A percentile compares a stretch with the other conserved stretches of the same genome.
These are phyloP conservation scores for Celoporthe dispersa DNA, from an alignment of 2,329 filamentous ascomycete genomes.

Conservation along the genomic window DNA sequence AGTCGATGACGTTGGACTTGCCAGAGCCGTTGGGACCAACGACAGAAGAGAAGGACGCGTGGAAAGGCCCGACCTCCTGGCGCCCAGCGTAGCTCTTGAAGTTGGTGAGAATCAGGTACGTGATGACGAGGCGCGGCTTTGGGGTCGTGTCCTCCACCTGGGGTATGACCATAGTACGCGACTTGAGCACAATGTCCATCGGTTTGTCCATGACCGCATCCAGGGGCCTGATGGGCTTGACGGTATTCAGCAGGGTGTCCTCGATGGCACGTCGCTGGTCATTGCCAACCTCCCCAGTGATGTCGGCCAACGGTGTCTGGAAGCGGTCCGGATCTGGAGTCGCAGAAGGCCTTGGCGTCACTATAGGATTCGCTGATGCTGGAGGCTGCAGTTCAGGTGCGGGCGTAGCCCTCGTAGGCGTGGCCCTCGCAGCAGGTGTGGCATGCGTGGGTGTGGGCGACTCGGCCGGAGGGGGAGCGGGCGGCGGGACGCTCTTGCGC, in stretches of 20 bases:
- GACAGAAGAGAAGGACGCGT: conserved; percentile 95
- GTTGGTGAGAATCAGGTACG: conserved; percentile 88
- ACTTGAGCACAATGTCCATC: conserved; percentile 92
- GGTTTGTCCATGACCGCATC: conserved; percentile 82
- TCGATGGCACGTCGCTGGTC: conserved; percentile 55
- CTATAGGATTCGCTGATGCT: conserved; percentile 29
- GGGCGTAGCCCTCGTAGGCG: conserved; percentile 30
- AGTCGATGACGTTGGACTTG: conserved; percentile 99
- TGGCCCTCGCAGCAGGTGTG: background rate
- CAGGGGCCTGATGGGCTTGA: conserved; percentile 76
- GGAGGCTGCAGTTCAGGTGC: conserved; percentile 46
- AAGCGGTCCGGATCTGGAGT: conserved; percentile 60
- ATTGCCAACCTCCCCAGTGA: conserved; percentile 71
- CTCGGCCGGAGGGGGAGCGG: conserved; percentile 40
- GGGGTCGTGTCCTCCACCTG: conserved; percentile 76
- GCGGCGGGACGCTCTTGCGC: conserved; percentile 63
- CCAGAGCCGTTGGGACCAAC: conserved; percentile 97
- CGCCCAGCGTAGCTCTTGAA: conserved; percentile 98
- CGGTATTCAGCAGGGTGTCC: conserved; percentile 51
- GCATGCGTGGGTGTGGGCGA: conserved; percentile 30
- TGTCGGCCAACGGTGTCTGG: conserved; percentile 71
- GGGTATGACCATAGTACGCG: conserved; percentile 70
- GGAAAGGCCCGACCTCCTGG: conserved; percentile 95
- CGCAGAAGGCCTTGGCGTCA: conserved; percentile 58
- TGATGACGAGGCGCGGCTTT: conserved; percentile 89